Evolutionary conservation across 1,284 basidiomycete genomes (phyloP), one percentile per base, ranked within the genome.

Genomic region (Papiliotrema laurentii): DNA sequence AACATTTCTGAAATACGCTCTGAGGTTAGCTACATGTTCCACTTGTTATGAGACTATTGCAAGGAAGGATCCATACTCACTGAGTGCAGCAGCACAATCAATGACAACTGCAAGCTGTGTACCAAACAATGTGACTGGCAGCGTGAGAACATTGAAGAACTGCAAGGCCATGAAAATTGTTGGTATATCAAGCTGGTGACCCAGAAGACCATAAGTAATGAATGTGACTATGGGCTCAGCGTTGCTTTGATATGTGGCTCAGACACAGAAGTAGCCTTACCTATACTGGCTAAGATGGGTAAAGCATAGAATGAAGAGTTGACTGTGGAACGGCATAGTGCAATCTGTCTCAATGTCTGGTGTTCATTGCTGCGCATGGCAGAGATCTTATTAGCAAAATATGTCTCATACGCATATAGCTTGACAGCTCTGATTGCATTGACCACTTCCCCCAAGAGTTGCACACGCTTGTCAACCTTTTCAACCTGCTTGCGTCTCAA

Each of bases 111-210:
- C n/a, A n/a, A n/a, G n/a, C n/a, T n/a, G n/a, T n/a, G n/a, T n/a
- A n/a, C n/a, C n/a, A n/a, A n/a, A n/a, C n/a, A n/a, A n/a, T n/a
- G n/a, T n/a, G n/a, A n/a, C n/a, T 27, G 41, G 26, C 41, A 27
- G 41, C 41, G 6, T 13, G 7, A 16, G 14, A 31, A 88, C 81
- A 60, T 85, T 84, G 78, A 89, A 87, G 51, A 85, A 77, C 53
- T 86, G 82, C 14, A 91, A 69, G 10, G 83, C 82, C 16, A 80
- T 80, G 71, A 90, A 90, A 53, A 89, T 84, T 57, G 80, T 77
- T 2, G 84, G 83, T 6, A 86, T 75, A 57, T 83, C 79, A 33
- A 89, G 78, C 2, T 77, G 60, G 64, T 88, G 83, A 2, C 83
- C 82, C 25, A 76, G 81, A 11, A 83, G 71, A 1, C 79, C 78